Conservation (phyloP, 2,329 filamentous ascomycete genomes). For the Ophiocordyceps robertsii region DNA sequence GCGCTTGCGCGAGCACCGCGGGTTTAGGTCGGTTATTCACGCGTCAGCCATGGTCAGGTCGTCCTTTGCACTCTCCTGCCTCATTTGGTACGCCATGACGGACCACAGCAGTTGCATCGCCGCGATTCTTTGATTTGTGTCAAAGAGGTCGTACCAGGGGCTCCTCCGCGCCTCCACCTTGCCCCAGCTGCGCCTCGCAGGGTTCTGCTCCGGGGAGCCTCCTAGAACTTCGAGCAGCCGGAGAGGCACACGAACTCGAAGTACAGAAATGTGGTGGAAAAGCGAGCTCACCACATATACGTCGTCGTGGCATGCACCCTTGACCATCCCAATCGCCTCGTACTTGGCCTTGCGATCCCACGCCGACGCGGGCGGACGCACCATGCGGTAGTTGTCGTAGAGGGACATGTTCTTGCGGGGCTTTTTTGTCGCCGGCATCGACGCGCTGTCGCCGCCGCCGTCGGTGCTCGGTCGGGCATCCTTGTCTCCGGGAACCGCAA, state of each 20-base stretch:
- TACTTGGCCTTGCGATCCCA: conserved; percentile 51
- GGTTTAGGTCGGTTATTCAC: conserved; percentile 3
- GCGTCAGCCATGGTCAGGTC: conserved; percentile 1
- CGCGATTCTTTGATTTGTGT: conserved; percentile 36
- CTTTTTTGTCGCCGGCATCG: conserved; percentile 26
- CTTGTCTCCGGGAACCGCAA: conserved; percentile 31
- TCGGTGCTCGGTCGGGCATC: conserved; percentile 15
- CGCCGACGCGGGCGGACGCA: conserved; percentile 39
- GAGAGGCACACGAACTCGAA: conserved; percentile 44
- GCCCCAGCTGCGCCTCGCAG: conserved; percentile 30
- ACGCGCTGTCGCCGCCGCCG: conserved; percentile 10
- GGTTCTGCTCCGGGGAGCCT: conserved; percentile 25
- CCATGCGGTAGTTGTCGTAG: conserved; percentile 51
- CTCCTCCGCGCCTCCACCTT: conserved; percentile 43
- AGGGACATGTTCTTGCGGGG: conserved; percentile 41
- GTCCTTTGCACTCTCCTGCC: conserved; percentile 15
- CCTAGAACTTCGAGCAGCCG: conserved; percentile 38
- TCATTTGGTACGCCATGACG: conserved; percentile 48
- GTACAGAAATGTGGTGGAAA: conserved; percentile 47
- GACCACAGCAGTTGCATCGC: conserved; percentile 46
- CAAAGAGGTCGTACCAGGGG: conserved; percentile 48
- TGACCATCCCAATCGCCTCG: conserved; percentile 37
- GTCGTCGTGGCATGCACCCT: conserved; percentile 39
- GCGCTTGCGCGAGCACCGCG: neutral
- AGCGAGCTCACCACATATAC: conserved; percentile 47